These are phyloP conservation scores for Trichoderma polysporum DNA, from an alignment of 2,329 filamentous ascomycete species.

Conservation along the genomic window DNA sequence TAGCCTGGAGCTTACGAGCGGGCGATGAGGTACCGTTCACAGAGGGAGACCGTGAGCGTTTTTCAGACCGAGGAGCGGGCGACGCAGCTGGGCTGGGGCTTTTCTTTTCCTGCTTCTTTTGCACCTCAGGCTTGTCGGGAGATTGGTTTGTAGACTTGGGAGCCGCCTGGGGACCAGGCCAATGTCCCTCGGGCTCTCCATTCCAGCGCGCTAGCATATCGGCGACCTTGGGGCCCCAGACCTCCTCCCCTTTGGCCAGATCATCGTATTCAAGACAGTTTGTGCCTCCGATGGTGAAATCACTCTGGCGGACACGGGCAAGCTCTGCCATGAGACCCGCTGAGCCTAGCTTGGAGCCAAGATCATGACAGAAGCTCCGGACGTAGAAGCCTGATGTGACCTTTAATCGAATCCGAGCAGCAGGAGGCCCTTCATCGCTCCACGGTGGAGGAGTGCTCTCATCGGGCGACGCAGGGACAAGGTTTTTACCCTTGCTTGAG, in stretches of 20 bases:
- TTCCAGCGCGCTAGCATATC: constrained; percentile 48
- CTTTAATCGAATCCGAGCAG: constrained; percentile 81
- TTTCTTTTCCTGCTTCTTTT: constrained; percentile 21
- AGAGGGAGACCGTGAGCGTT: constrained; percentile 34
- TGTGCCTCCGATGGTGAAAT: constrained; percentile 68
- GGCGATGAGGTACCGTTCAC: constrained; percentile 28
- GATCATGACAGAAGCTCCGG: constrained; percentile 86
- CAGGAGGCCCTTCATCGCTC: constrained; percentile 66
- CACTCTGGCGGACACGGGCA: constrained; percentile 74
- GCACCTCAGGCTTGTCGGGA: constrained; percentile 23
- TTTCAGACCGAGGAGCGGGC: constrained; percentile 26
- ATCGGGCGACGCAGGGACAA: constrained; percentile 50
- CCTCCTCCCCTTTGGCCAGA: constrained; percentile 70
- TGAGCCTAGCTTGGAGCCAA: constrained; percentile 78
- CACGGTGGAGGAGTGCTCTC: constrained; percentile 54
- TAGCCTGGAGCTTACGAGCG: constrained; percentile 34
- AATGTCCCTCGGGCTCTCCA: constrained; percentile 32
- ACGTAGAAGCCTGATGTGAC: constrained; percentile 98
- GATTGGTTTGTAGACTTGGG: constrained; percentile 28
- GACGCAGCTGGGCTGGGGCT: constrained; percentile 18
- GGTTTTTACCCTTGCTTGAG: constrained; percentile 48
- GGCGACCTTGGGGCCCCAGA: constrained; percentile 72
- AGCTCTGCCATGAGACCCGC: constrained; percentile 85
- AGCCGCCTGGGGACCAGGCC: constrained; percentile 22
- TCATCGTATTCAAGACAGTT: constrained; percentile 81